These are phyloP conservation scores for Ogataea pini DNA, from an alignment of 805 yeast species.

Conservation along the genomic window DNA sequence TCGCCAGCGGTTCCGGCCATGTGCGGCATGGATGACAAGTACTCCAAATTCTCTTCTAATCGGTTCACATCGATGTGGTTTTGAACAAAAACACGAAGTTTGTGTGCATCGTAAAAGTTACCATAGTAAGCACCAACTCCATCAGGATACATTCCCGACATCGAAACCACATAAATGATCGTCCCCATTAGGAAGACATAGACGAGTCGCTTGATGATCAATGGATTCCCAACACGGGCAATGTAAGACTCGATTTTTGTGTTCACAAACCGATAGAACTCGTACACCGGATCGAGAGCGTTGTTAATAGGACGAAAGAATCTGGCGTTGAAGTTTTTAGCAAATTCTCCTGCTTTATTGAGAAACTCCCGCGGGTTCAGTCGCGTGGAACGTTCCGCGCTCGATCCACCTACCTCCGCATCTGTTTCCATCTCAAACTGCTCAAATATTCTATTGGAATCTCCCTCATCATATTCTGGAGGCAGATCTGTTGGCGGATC, in stretches of 20 bases:
- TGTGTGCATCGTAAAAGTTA: slow-evolving; percentile 61
- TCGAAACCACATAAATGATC: slow-evolving; percentile 56
- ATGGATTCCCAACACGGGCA: slow-evolving; percentile 77
- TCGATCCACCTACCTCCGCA: background rate
- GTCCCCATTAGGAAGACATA: slow-evolving; percentile 68
- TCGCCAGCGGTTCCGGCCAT: slow-evolving; percentile 89
- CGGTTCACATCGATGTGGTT: slow-evolving; percentile 54
- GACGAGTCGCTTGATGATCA: slow-evolving; percentile 73
- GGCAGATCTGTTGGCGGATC: slow-evolving; percentile 19
- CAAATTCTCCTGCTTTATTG: slow-evolving; percentile 42
- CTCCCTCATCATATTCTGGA: slow-evolving; percentile 25
- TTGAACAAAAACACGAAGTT: slow-evolving; percentile 50
- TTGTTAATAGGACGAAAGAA: slow-evolving; percentile 45
- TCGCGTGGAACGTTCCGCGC: slow-evolving; percentile 5
- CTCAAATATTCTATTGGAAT: slow-evolving; percentile 26
- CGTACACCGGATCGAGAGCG: slow-evolving; percentile 53
- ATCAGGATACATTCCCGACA: slow-evolving; percentile 55
- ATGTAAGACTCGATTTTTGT: slow-evolving; percentile 57
- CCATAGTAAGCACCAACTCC: slow-evolving; percentile 45
- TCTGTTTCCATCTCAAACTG: slow-evolving; percentile 50
- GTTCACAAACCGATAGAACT: slow-evolving; percentile 43
- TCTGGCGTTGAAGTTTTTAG: slow-evolving; percentile 37
- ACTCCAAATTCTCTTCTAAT: slow-evolving; percentile 67
- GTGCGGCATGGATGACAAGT: slow-evolving; percentile 80
- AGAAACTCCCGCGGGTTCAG: slow-evolving; percentile 28